Base-by-base conservation (phyloP, 2,329 filamentous ascomycete species). In the Trichophyton equinum region DNA sequence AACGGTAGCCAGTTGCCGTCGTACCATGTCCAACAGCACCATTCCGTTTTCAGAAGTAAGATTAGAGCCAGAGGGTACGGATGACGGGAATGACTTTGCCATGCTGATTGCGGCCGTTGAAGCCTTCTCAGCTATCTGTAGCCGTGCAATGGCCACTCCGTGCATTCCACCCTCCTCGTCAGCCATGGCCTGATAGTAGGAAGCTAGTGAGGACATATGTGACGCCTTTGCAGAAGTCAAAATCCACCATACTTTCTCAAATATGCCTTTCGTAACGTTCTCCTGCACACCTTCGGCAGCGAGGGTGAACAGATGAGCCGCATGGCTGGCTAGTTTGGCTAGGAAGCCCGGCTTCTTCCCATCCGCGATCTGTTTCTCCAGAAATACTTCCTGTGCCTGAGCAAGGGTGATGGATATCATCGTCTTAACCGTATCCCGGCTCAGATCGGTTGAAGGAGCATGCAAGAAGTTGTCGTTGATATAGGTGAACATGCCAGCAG, bases 381-480 rank as follows among this genome's bases (percentile, higher is more conserved):
- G 79, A 68, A 99, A 99, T 2, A 97, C 90, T 73, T 99, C 94
- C 73, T 99, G 95, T 3, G 88, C 92, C 74, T 99, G 94, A 1
- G 92, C 95, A 60, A 99, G 82, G 81, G 90, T 97, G 62, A 99
- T 84, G 58, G 86, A 83, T 71, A 99, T 97, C 65, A 99, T 76
- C 0, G 90, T 91, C 77, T 96, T 96, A 69, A 99, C 90, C 0
- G 94, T 99, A 58, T 99, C 92, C 63, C 94, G 81, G 72, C 91
- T 97, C 56, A 99, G 77, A 70, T 99, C 94, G n/a, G 89, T 91
- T 7, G 91, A 96, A 0, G 95, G 94, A 1, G 94, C 94, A 70
- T 99, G 94, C 40, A 99, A 79, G 72, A 99, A 99, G 77, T 99
- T 99, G 76, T 99, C 94, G 75, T 99, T 99, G 78, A 99, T 99